These are phyloP conservation scores for Eimeria praecox DNA, from an alignment of 169 alveolate genomes.

Conservation along the genomic window DNA sequence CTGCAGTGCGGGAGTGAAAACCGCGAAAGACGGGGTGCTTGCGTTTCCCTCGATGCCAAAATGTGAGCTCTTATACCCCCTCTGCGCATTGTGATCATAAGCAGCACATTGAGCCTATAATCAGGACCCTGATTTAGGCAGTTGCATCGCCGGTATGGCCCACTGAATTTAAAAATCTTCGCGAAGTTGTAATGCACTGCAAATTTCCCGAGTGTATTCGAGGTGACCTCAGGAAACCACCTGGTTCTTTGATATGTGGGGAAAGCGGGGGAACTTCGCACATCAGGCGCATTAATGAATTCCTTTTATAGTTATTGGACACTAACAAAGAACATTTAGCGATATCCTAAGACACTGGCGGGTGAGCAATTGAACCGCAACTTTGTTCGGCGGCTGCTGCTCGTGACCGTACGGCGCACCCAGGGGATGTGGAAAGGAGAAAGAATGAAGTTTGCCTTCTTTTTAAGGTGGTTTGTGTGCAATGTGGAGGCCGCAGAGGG, in stretches of 20 bases:
- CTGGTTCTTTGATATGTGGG: not conserved
- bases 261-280: not conserved
- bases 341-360: not conserved
- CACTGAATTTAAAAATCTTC: not conserved
- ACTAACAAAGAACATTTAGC: not conserved
- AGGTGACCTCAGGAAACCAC: not conserved
- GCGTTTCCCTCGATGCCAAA: not conserved
- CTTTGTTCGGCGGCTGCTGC: conserved; percentile 8
- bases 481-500: not conserved
- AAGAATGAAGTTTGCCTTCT: not conserved
- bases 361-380: not conserved
- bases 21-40: not conserved
- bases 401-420: conserved; percentile 12
- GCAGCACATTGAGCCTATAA: not conserved
- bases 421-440: not conserved
- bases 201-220: not conserved
- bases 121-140: not conserved
- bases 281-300: not conserved
- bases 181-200: not conserved
- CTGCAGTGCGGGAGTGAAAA: not conserved
- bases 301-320: not conserved
- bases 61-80: too few relatives aligned
- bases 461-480: not conserved
- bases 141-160: not conserved
- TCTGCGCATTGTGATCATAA: too few relatives aligned